Evolutionary conservation across 2,329 filamentous ascomycete species (phyloP), one percentile per base, ranked within the genome.

Genomic region (Fusarium papillatum): DNA sequence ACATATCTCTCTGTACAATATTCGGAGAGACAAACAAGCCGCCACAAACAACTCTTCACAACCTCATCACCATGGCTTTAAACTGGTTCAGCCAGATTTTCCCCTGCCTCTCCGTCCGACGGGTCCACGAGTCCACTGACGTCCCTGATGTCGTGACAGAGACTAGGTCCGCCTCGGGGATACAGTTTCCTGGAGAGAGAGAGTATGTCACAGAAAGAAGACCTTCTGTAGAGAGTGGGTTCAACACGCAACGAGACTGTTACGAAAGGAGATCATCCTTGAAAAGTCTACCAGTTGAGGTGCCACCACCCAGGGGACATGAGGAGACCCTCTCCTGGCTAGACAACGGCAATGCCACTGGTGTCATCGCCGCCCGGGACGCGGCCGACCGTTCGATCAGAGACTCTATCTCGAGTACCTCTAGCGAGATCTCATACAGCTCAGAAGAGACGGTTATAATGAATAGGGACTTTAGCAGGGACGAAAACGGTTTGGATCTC

Each of bases 291-390:
- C 61, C 38, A 26, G 7, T 16, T 13, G 16, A n/a, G 22, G 74
- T 59, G 9, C 71, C 74, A 14, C 36, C n/a, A 11, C 34, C 62
- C 16, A 71, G 36, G 34, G 74, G 59, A 14, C 16, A 6, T 16
- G 39, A 31, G 22, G 48, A 53, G 74, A 26, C 57, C 1, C 29
- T 29, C 5, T 14, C 7, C 10, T 69, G 53, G n/a, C 19, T 66
- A 2, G 16, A 36, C 4, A 13, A 19, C 14, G 64, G 71, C 2
- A 39, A 29, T 7, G 57, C 53, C 2, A 14, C 8, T 19, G 36
- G n/a, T 3, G 26, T 71, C 9, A 24, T 48, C 5, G 29, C 26
- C 10, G 68, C 62, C 14, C 57, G 65, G 22, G 62, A 69, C 9
- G 48, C 24, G 22, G 71, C 68, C 7, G 61, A 66, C 17, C 43